These are phyloP conservation scores for Pythium angustatum DNA, from an alignment of 352 stramenopile species.

Conservation along the genomic window DNA sequence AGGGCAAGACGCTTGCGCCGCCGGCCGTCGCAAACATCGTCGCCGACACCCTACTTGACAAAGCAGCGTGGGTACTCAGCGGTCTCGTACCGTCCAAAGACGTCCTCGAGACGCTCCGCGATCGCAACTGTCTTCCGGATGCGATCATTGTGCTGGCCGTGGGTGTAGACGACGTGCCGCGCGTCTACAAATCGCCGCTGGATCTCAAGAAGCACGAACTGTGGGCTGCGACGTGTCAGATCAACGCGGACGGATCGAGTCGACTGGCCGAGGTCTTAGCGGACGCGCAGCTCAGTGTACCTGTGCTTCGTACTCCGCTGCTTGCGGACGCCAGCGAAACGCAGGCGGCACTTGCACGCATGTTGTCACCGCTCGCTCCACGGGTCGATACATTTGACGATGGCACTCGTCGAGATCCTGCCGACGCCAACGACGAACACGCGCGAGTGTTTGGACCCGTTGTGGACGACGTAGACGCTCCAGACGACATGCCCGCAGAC, in stretches of 20 bases:
- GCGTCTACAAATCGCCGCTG: not conserved
- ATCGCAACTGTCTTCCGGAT: slow-evolving; percentile 52
- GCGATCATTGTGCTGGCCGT: slow-evolving; percentile 46
- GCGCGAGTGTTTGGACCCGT: slow-evolving; percentile 13
- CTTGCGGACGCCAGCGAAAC: slow-evolving; percentile 2
- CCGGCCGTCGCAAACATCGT: slow-evolving; percentile 30
- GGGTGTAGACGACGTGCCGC: slow-evolving; percentile 19
- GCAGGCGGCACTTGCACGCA: slow-evolving; percentile 6
- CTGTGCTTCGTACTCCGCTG: not conserved
- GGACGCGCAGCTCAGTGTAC: slow-evolving; percentile 1
- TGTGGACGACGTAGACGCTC: slow-evolving; percentile 17
- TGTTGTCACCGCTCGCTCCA: slow-evolving; percentile 33
- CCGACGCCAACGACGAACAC: slow-evolving; percentile 30
- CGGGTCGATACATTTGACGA: slow-evolving; percentile 46
- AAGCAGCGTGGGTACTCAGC: slow-evolving; percentile 44
- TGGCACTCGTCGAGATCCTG: slow-evolving; percentile 31
- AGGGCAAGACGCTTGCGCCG: slow-evolving; percentile 34
- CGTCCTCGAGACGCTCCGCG: slow-evolving; percentile 36
- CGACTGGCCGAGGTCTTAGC: not conserved
- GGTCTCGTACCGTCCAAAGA: slow-evolving; percentile 49
- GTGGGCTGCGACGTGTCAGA: slow-evolving; percentile 1
- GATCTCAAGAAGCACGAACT: slow-evolving; percentile 20
- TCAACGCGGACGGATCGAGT: not conserved
- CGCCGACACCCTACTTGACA: slow-evolving; percentile 22
- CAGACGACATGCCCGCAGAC: not conserved